Percentiles rank a stretch among this genome's conserved stretches.
Evolutionary conservation across 2,329 filamentous ascomycete species (phyloP).

Genomic region (Phialocephala subalpina): DNA sequence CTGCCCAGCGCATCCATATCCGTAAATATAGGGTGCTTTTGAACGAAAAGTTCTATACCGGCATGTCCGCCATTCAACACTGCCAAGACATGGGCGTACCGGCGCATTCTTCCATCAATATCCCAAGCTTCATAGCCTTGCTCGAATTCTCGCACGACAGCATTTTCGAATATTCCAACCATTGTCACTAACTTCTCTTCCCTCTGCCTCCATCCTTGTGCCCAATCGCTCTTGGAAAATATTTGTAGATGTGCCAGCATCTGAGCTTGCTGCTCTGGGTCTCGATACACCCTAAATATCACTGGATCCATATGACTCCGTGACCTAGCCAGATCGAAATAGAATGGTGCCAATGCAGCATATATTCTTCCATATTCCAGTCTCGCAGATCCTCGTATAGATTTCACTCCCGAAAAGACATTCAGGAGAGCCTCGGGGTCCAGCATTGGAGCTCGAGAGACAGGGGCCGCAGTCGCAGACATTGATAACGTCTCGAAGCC

Average conservation of each 20-base stretch:
- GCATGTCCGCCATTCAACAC: constrained; percentile 81
- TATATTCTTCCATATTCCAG: constrained; percentile 93
- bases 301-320: constrained; percentile 80
- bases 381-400: constrained; percentile 83
- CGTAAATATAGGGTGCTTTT: constrained; percentile 85
- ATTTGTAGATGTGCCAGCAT: constrained; percentile 83
- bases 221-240: constrained; percentile 84
- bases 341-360: constrained; percentile 87
- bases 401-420: constrained; percentile 75
- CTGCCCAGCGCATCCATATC: constrained; percentile 76
- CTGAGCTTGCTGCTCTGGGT: constrained; percentile 89
- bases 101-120: constrained; percentile 85
- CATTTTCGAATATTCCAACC: constrained; percentile 86
- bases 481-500: constrained; percentile 84
- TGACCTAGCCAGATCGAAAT: constrained; percentile 79
- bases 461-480: constrained; percentile 46
- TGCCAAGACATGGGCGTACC: constrained; percentile 87
- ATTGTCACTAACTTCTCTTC: constrained; percentile 78
- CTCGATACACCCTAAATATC: constrained; percentile 85
- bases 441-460: constrained; percentile 50
- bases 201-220: constrained; percentile 75
- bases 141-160: constrained; percentile 90
- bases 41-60: constrained; percentile 84
- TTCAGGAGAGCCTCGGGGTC: constrained; percentile 72
- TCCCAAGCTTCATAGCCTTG: constrained; percentile 91